phyloP scores from a whole-genome alignment of 345 rosid genomes.

The Pugionium cornutum region DNA sequence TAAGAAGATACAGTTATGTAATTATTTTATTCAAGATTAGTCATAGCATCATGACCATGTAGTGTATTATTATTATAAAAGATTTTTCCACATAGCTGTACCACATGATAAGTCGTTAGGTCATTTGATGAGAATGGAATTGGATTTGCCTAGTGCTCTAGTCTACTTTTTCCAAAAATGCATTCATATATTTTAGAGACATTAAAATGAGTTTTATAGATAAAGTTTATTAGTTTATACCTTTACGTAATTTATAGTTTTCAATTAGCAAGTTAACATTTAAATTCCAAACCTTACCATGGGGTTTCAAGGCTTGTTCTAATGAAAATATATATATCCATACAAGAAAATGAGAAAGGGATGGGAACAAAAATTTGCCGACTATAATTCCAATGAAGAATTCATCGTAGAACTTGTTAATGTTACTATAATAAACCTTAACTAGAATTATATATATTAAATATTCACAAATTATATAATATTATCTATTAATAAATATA shows the following conservation, averaged over 20 bases:
- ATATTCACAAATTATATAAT: too few relatives aligned
- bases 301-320: background rate
- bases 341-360: background rate
- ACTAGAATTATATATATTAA: too few relatives aligned
- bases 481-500: too few relatives aligned
- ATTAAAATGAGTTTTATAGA: too few relatives aligned
- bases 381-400: background rate
- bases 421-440: background rate
- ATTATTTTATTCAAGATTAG: conserved; percentile 19
- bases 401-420: background rate
- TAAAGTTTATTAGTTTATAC: too few relatives aligned
- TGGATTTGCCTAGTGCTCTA: conserved; percentile 37
- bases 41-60: conserved; percentile 22
- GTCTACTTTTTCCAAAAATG: background rate
- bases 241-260: too few relatives aligned
- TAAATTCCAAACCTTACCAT: background rate
- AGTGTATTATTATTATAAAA: conserved; percentile 24
- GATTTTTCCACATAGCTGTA: conserved; percentile 38
- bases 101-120: conserved; percentile 40
- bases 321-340: background rate
- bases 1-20: conserved; percentile 28
- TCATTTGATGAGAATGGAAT: conserved; percentile 27
- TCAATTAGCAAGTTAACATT: background rate
- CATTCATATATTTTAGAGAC: too few relatives aligned
- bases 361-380: background rate